phyloP scores from a whole-genome alignment of 768 basidiomycete species.

The Pisolithus marmoratus region DNA sequence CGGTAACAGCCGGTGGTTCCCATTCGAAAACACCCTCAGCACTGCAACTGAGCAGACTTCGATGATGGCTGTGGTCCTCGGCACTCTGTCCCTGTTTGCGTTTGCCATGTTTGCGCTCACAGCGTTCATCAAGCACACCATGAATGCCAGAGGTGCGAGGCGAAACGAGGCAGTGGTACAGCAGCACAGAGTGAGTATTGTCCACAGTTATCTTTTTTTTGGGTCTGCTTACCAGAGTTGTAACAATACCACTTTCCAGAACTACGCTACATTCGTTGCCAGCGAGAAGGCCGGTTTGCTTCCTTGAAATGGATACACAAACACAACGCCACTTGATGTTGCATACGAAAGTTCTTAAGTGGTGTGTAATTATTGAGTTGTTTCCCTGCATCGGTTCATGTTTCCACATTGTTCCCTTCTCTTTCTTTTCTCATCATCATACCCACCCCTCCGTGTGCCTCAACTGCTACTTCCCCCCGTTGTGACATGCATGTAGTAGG shows the following conservation, averaged over 20 bases:
- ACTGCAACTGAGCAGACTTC: neutral
- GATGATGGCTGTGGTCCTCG: neutral
- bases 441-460: no score
- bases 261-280: conserved; percentile 1
- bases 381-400: no score
- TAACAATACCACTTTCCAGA: neutral
- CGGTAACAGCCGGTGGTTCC: conserved; percentile 24
- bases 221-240: neutral
- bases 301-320: conserved; percentile 10
- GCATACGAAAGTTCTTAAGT: no score
- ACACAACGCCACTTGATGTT: no score
- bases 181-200: conserved; percentile 10
- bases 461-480: no score
- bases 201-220: neutral
- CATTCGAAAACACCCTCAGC: conserved; percentile 8
- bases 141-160: conserved; percentile 7
- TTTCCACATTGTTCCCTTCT: no score
- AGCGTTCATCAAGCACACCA: conserved; percentile 9
- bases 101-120: conserved; percentile 10
- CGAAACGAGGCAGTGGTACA: neutral
- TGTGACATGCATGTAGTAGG: no score
- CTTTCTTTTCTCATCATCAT: no score
- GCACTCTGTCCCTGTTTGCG: conserved; percentile 6
- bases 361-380: no score
- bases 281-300: conserved; percentile 22